Conservation (phyloP, 306 rosid genomes). For the Rosa persica region DNA sequence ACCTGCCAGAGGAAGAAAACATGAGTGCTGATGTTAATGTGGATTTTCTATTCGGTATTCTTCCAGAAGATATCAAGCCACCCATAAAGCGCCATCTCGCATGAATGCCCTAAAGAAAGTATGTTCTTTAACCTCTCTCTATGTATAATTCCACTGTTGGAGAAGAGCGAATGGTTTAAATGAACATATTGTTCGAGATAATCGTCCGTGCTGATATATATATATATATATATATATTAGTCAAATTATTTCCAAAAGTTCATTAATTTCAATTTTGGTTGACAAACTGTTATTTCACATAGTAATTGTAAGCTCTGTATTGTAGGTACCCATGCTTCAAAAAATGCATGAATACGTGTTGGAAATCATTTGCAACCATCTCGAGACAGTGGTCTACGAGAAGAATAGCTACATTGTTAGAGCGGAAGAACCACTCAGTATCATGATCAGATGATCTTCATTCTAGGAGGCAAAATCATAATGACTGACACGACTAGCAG, state of each 20-base stretch:
- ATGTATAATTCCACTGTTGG: neutral
- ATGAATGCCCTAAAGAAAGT: neutral
- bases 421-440: neutral
- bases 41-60: slow-evolving; percentile 13
- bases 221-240: too few species aligned
- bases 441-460: neutral
- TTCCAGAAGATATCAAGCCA: neutral
- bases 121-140: neutral
- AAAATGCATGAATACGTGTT: neutral
- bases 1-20: neutral
- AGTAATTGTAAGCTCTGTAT: neutral
- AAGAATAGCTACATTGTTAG: neutral
- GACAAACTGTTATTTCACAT: neutral
- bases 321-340: neutral
- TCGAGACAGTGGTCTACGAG: neutral
- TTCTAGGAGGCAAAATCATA: neutral
- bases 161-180: too few species aligned
- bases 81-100: neutral
- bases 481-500: neutral
- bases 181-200: too few species aligned
- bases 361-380: neutral
- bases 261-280: neutral
- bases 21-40: slow-evolving; percentile 7
- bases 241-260: neutral
- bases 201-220: too few species aligned